Conservation (phyloP, 495 filamentous ascomycete genomes). For the Neurospora intermedia region DNA sequence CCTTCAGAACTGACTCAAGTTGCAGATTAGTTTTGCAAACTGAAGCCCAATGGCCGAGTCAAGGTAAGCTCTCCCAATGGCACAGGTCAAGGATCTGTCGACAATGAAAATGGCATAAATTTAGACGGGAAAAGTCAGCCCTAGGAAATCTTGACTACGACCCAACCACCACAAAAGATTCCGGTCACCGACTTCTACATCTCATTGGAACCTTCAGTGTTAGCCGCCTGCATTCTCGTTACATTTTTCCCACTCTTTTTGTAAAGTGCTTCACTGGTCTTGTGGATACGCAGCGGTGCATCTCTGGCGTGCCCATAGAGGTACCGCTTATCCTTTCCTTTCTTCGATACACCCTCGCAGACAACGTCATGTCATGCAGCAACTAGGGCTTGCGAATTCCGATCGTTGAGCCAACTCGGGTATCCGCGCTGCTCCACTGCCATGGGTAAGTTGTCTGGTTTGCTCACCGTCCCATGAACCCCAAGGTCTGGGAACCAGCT, state of each 20-base stretch:
- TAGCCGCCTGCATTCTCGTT: not conserved
- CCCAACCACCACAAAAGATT: not conserved
- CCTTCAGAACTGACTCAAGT: not conserved
- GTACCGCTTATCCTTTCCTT: constrained; percentile 4
- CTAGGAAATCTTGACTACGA: not conserved
- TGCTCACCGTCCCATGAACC: constrained; percentile 6
- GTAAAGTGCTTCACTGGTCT: not conserved
- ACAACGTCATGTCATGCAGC: constrained; percentile 20
- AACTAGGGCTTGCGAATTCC: constrained; percentile 3
- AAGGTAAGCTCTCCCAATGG: not conserved
- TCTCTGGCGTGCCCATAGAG: not conserved
- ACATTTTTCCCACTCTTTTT: not conserved
- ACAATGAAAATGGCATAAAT: not conserved
- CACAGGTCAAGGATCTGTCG: not conserved
- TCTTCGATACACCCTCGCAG: constrained; percentile 6
- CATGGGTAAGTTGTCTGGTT: constrained; percentile 6
- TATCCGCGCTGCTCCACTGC: constrained; percentile 10
- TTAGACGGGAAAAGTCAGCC: not conserved
- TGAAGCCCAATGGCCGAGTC: not conserved
- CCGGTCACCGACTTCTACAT: not conserved
- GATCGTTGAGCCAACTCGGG: constrained; percentile 8
- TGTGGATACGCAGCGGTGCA: not conserved
- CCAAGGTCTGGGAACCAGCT: constrained; percentile 1
- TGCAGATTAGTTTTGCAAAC: not conserved
- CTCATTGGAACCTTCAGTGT: not conserved